Percentiles rank a stretch among this genome's conserved stretches.
These are phyloP conservation scores for Pseudogymnoascus sp. DNA, from an alignment of 2,329 filamentous ascomycete species.

Conservation along the genomic window DNA sequence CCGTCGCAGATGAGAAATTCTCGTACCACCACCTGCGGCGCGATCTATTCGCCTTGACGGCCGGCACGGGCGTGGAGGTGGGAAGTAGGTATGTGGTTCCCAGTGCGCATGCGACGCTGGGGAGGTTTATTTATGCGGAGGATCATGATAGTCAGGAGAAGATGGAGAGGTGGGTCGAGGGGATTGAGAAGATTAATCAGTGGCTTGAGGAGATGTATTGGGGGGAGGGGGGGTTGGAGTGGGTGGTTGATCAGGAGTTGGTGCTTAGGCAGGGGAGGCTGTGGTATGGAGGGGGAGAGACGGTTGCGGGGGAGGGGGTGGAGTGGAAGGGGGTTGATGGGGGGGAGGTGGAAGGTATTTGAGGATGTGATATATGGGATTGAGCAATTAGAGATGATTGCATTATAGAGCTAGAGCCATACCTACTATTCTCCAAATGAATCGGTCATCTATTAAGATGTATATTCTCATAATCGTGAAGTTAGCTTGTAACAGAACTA, in stretches of 20 bases:
- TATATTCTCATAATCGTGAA: not conserved
- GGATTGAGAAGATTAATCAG: slow-evolving; percentile 67
- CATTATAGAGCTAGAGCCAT: not conserved
- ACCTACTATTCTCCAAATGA: not conserved
- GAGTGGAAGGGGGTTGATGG: slow-evolving; percentile 1
- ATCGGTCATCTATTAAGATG: not conserved
- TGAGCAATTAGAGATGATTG: not conserved
- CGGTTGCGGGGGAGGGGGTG: slow-evolving; percentile 34
- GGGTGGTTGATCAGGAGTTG: slow-evolving; percentile 30
- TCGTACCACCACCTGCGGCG: slow-evolving; percentile 86
- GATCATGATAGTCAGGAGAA: slow-evolving; percentile 48
- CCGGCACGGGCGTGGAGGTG: slow-evolving; percentile 56
- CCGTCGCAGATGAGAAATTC: slow-evolving; percentile 58
- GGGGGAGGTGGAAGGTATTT: not conserved
- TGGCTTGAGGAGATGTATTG: slow-evolving; percentile 36
- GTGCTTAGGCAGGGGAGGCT: slow-evolving; percentile 65
- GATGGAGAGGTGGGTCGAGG: slow-evolving; percentile 53
- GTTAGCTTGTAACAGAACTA: no score
- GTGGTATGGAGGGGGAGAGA: slow-evolving; percentile 82
- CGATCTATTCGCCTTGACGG: slow-evolving; percentile 59
- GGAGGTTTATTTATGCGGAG: slow-evolving; percentile 60
- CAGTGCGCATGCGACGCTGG: slow-evolving; percentile 82
- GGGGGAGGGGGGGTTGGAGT: not conserved
- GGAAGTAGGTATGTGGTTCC: slow-evolving; percentile 79
- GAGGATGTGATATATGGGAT: not conserved